These are phyloP conservation scores for Wickerhamiella azymoides DNA, from an alignment of 805 yeast genomes.

Conservation along the genomic window DNA sequence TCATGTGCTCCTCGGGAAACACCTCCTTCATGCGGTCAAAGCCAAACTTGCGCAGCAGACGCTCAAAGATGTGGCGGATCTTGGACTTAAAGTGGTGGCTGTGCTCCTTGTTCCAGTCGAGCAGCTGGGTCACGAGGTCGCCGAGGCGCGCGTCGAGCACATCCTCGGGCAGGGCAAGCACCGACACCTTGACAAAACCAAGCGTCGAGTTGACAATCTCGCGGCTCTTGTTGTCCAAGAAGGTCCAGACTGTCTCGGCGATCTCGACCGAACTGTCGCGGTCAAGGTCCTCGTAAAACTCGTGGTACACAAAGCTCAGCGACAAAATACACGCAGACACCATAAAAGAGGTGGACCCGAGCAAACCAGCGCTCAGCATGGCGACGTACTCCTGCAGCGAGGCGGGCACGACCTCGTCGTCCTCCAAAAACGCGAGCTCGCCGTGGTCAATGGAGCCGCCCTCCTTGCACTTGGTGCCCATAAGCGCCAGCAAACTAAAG, in stretches of 20 bases:
- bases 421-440: constrained; percentile 53
- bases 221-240: constrained; percentile 76
- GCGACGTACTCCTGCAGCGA: constrained; percentile 72
- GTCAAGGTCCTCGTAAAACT: constrained; percentile 57
- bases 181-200: constrained; percentile 86
- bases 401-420: constrained; percentile 52
- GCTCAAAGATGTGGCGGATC: constrained; percentile 84
- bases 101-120: constrained; percentile 93
- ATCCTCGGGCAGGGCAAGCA: constrained; percentile 68
- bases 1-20: constrained; percentile 84
- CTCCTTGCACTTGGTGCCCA: constrained; percentile 64
- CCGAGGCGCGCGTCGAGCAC: constrained; percentile 51
- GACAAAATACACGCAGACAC: constrained; percentile 93
- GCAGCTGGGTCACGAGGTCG: constrained; percentile 52
- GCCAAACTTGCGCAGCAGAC: constrained; percentile 85
- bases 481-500: constrained; percentile 55
- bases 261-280: constrained; percentile 54
- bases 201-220: constrained; percentile 91
- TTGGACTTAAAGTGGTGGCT: constrained; percentile 88
- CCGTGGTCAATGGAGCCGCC: constrained; percentile 53
- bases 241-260: constrained; percentile 74
- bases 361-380: constrained; percentile 91
- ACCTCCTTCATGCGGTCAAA: constrained; percentile 62
- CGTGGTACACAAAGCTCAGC: constrained; percentile 71
- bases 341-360: constrained; percentile 90